Evolutionary conservation across 352 stramenopile genomes (phyloP), one percentile per base, ranked within the genome.

Genomic region (Phytopythium sindhum): DNA sequence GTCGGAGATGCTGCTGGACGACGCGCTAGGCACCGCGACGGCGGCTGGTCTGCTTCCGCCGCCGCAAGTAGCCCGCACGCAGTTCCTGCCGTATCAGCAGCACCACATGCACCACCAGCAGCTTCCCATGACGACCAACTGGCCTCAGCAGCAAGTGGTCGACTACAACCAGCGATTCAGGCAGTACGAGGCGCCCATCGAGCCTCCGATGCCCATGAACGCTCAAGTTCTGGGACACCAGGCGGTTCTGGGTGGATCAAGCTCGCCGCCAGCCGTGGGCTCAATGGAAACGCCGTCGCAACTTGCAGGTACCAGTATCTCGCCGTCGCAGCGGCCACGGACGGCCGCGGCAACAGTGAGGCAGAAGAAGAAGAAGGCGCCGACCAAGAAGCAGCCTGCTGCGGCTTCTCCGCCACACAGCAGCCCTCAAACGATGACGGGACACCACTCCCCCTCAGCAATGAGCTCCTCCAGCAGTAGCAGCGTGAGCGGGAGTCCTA

Each of bases 1-100:
- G 21, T 84, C 73, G 23, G 78, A 89, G 50, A 70, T 89, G 51
- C 61, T 87, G 23, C 72, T 84, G 21, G 71, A 84, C 37, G 78
- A 89, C 54, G 74, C 80, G 10, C 42, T 86, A 14, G 63, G 29
- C 1, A 41, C 57, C 31, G 41, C 69, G 2, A 53, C 53, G 33
- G 59, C 60, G 57, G 39, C 52, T 47, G 28, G 55, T 53, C 54
- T 33, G 42, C 39, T 57, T 54, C 54, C 44, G 15, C 54, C 35
- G 45, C 47, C 60, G 10, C 66, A 39, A 21, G 50, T 26, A 5
- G 14, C 12, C 19, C 21, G 19, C 19, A 4, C 29, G 21, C 31
- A 29, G 52, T 23, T n/a, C 19, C 52, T 31, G 0, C 7, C 29
- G 52, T 58, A 23, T 31, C 51, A 60, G 31, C 61, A 29, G 31